Evolutionary conservation across 2,329 filamentous ascomycete species (phyloP).

Genomic region (Penicillium sumatraense): DNA sequence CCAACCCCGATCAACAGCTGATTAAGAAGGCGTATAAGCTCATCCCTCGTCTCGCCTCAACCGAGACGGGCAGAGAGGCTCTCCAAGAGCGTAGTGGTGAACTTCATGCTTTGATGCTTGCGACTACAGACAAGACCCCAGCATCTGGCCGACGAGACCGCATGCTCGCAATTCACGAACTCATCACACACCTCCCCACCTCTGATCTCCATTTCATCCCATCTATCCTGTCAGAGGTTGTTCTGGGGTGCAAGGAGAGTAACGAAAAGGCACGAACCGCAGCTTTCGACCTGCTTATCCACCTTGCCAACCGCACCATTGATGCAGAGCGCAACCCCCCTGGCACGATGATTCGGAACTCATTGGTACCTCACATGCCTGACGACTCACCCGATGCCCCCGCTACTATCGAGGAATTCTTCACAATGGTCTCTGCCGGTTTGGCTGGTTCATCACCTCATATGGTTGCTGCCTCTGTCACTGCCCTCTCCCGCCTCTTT

Average conservation of each 20-base stretch:
- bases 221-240: conserved; percentile 86
- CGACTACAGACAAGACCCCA: conserved; percentile 81
- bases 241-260: conserved; percentile 95
- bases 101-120: conserved; percentile 79
- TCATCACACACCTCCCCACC: conserved; percentile 78
- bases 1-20: conserved; percentile 74
- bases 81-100: conserved; percentile 76
- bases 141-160: conserved; percentile 85
- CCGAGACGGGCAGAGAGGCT: conserved; percentile 75
- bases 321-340: conserved; percentile 58
- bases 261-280: conserved; percentile 91
- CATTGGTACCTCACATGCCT: conserved; percentile 85
- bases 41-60: conserved; percentile 85
- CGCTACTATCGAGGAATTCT: conserved; percentile 90
- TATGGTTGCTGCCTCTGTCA: conserved; percentile 98
- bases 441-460: conserved; percentile 90
- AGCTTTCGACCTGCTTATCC: conserved; percentile 87
- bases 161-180: conserved; percentile 77
- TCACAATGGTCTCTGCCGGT: conserved; percentile 97
- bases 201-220: conserved; percentile 91
- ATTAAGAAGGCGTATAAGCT: conserved; percentile 99
- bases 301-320: conserved; percentile 83
- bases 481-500: conserved; percentile 87
- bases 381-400: conserved; percentile 74
- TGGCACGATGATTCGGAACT: conserved; percentile 80